Base-by-base conservation (phyloP, 345 rosid species). In the Syzygium jambos region DNA sequence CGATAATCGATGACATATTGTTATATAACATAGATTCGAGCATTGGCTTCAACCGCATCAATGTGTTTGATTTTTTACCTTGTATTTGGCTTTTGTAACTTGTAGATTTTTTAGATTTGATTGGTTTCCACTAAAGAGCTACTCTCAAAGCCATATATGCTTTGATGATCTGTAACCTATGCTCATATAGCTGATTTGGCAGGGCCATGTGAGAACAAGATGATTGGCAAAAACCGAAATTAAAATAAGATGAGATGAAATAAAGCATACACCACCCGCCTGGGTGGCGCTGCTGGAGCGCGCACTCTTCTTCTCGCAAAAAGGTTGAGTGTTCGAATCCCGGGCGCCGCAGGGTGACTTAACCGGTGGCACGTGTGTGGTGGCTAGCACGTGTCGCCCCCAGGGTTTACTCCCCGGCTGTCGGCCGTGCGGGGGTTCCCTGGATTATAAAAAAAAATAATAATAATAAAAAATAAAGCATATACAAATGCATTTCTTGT, bases 221-320 rank as follows among this genome's bases (percentile, higher is more conserved):
- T 27, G 27, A 27, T 27, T 59, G 65, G 2, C 30, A 27, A 59
- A 25, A 59, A 25, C 7, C 16, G 7, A 59, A 11, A 59, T 27
- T 59, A 59, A 59, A 11, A 14, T 61, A 61, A n/a, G 73, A n/a
- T n/a, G 19, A 61, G 19, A 61, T n/a, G 34, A n/a, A 61, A 30
- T 2, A 61, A n/a, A 14, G 15, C 3, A 8, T n/a, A 0, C 14
- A 14, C 22, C n/a, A n/a, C n/a, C n/a, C n/a, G n/a, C n/a, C n/a
- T n/a, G n/a, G n/a, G n/a, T n/a, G n/a, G n/a, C n/a, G n/a, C n/a
- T n/a, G n/a, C n/a, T n/a, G n/a, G n/a, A n/a, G n/a, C n/a, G n/a
- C n/a, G n/a, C n/a, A n/a, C n/a, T n/a, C n/a, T n/a, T n/a, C n/a
- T n/a, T n/a, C n/a, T n/a, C n/a, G n/a, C n/a, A n/a, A n/a, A n/a